Base-by-base conservation (phyloP, 257 asterid species). In the Gentiana straminea region DNA sequence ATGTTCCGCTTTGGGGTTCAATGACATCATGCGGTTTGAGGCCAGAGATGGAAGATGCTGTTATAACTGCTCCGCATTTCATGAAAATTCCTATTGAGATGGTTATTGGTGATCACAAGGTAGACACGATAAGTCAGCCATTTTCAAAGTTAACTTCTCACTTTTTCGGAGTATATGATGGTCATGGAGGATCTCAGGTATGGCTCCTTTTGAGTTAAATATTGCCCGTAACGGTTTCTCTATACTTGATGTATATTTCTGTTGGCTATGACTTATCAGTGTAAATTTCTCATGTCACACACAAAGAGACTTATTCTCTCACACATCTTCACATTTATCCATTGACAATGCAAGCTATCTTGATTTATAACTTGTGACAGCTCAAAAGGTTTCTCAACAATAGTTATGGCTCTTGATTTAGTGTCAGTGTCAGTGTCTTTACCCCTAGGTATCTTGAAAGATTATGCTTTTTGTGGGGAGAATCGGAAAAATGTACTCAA, bases 161-260 rank as follows among this genome's bases (percentile, higher is more conserved):
- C 71, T 88, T 85, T 61, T 85, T 79, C 15, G 95, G 94, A 58
- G 95, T 88, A 32, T 88, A 85, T 46, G 97, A 88, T 70, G 97
- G 97, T 55, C 97, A 88, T 62, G 97, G 95, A 64, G 97, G 97
- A 71, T 72, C 81, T 64, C 94, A 89, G 95, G 97, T 89, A 66
- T 51, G 66, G 43, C 41, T 66, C 49, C 51, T 76, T 54, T 36
- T 41, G 45, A 0, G 9, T 43, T 39, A 32, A 15, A 24, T 55
- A 15, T 38, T 35, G 5, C 6, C 34, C 3, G 38, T 1, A n/a
- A 39, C 49, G 34, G 4, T 24, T 13, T 24, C 8, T 33, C 41
- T 13, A 24, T 24, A 24, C 24, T 41, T 10, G 9, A 41, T 41
- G 46, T 41, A 7, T 8, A 51, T 57, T 33, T 10, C 13, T 60